Percentiles rank a stretch among this genome's conserved stretches.
phyloP scores from a whole-genome alignment of 352 stramenopile genomes.

The Pythium sp. region DNA sequence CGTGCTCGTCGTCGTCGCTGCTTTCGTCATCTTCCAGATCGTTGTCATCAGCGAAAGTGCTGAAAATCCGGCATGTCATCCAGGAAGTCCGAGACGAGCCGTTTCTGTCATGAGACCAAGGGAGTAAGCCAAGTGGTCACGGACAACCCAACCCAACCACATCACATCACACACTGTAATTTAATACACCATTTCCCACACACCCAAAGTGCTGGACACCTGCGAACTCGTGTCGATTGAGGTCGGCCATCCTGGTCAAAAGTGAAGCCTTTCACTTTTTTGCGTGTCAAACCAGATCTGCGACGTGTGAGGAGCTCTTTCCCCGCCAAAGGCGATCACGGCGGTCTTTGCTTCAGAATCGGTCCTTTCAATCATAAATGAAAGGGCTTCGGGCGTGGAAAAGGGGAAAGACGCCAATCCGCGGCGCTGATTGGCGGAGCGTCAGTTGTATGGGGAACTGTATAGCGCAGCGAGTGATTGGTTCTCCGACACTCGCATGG shows the following conservation, averaged over 20 bases:
- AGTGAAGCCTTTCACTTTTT: background rate
- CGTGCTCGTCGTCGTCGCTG: constrained; percentile 9
- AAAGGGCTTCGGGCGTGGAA: constrained; percentile 1
- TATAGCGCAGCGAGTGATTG: constrained; percentile 74
- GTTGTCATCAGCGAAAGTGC: constrained; percentile 33
- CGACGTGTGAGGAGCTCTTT: constrained; percentile 11
- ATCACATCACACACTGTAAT: background rate
- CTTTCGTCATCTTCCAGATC: constrained; percentile 4
- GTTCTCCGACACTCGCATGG: constrained; percentile 57
- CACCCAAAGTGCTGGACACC: background rate
- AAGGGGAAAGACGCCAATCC: constrained; percentile 10
- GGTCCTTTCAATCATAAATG: background rate
- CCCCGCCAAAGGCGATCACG: constrained; percentile 5
- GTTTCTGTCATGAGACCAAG: constrained; percentile 24
- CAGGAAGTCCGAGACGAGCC: constrained; percentile 70
- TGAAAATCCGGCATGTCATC: constrained; percentile 68
- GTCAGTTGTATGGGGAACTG: constrained; percentile 36
- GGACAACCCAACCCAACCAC: background rate
- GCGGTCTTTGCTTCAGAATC: background rate
- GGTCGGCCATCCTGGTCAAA: background rate
- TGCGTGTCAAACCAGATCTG: constrained; percentile 13
- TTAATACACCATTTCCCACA: background rate
- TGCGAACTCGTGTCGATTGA: background rate
- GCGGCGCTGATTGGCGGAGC: constrained; percentile 39
- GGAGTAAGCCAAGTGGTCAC: background rate